These are phyloP conservation scores for Tolypocladium inflatum DNA, from an alignment of 2,329 filamentous ascomycete genomes.

Conservation along the genomic window DNA sequence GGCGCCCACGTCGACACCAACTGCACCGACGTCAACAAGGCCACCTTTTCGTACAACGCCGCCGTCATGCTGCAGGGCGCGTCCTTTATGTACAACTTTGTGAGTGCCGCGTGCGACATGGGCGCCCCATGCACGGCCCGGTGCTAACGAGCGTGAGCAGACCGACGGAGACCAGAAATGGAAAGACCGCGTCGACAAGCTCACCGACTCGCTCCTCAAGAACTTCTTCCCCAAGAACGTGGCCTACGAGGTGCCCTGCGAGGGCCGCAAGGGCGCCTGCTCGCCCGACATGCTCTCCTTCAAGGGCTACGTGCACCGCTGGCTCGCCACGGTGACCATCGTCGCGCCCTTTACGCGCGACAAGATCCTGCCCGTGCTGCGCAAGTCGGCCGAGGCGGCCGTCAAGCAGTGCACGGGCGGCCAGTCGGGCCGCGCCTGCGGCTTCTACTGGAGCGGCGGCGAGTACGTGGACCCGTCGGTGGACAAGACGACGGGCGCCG, in stretches of 20 bases:
- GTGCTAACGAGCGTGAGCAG: slow-evolving; percentile 14
- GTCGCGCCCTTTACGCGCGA: slow-evolving; percentile 50
- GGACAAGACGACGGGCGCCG: slow-evolving; percentile 47
- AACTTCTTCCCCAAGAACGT: slow-evolving; percentile 48
- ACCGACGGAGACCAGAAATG: slow-evolving; percentile 45
- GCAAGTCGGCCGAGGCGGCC: slow-evolving; percentile 48
- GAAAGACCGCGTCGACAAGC: slow-evolving; percentile 43
- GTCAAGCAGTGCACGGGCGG: slow-evolving; percentile 54
- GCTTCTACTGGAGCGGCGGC: slow-evolving; percentile 50
- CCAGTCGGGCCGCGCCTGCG: slow-evolving; percentile 47
- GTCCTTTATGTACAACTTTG: slow-evolving; percentile 60
- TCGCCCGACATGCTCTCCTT: slow-evolving; percentile 64
- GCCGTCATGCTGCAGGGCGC: slow-evolving; percentile 52
- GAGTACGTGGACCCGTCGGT: slow-evolving; percentile 33
- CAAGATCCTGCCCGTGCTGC: slow-evolving; percentile 47
- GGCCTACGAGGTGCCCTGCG: slow-evolving; percentile 60
- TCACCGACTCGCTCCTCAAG: slow-evolving; percentile 39
- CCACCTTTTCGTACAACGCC: slow-evolving; percentile 60
- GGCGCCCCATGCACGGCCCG: too few species aligned
- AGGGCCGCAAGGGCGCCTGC: slow-evolving; percentile 44
- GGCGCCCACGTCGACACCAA: slow-evolving; percentile 48
- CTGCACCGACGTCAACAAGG: slow-evolving; percentile 51
- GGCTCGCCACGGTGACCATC: slow-evolving; percentile 51
- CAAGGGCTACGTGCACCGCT: slow-evolving; percentile 61
- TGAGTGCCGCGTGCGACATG: slow-evolving; percentile 17